Conservation (phyloP, 331 rosid genomes). For the Spiraea crenata region DNA sequence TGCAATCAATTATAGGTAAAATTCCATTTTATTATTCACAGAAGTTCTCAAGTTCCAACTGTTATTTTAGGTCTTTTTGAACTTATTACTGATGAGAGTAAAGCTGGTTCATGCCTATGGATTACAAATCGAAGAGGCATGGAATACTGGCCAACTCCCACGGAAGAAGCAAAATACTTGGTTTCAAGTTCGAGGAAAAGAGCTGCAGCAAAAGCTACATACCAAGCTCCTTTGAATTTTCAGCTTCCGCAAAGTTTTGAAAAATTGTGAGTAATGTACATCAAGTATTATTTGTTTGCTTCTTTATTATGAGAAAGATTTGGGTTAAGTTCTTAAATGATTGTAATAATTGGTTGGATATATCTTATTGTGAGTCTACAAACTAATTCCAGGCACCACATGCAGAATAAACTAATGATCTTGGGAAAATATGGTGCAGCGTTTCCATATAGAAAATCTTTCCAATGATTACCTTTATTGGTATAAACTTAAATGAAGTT, state of each 20-base stretch:
- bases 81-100: conserved; percentile 77
- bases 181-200: conserved; percentile 34
- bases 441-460: background rate
- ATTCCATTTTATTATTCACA: conserved; percentile 3
- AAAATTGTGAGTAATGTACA: conserved; percentile 60
- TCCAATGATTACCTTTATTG: background rate
- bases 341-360: conserved; percentile 10
- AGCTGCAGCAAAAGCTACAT: conserved; percentile 24
- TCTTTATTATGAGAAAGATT: background rate
- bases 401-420: background rate
- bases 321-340: background rate
- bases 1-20: conserved; percentile 11
- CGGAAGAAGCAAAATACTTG: conserved; percentile 66
- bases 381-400: background rate
- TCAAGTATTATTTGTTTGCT: background rate
- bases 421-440: background rate
- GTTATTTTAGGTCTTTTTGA: conserved; percentile 67
- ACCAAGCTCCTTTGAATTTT: conserved; percentile 43
- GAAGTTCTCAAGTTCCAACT: conserved; percentile 26
- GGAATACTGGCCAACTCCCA: conserved; percentile 90
- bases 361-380: background rate
- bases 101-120: conserved; percentile 96
- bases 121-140: conserved; percentile 87
- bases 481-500: conserved; percentile 3
- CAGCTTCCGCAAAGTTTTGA: conserved; percentile 72